Conservation (phyloP, 768 basidiomycete genomes). For the Psilocybe azurescens region DNA sequence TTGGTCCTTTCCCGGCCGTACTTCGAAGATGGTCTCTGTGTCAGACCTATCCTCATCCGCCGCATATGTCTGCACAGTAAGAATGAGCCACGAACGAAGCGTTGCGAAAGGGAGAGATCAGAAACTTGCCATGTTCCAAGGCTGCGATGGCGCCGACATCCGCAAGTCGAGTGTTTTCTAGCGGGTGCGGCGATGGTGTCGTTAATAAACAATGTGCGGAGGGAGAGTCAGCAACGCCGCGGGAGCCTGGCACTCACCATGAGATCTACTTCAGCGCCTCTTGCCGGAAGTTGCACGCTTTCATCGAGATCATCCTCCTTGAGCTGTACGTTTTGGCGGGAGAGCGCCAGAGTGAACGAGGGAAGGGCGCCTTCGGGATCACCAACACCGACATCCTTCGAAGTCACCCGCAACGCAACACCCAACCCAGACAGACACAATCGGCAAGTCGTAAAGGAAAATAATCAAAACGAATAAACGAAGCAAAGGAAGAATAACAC, state of each 20-base stretch:
- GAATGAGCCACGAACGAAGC: neutral
- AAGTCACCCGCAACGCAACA: constrained; percentile 4
- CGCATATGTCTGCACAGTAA: constrained; percentile 8
- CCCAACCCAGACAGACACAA: constrained; percentile 4
- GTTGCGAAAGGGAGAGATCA: neutral
- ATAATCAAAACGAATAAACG: no score
- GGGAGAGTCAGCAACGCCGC: neutral
- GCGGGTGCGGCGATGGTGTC: neutral
- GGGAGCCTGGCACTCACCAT: constrained; percentile 12
- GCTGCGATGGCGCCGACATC: neutral
- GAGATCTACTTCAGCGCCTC: constrained; percentile 15
- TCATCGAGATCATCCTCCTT: neutral
- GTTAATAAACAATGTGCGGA: neutral
- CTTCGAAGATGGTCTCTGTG: constrained; percentile 25
- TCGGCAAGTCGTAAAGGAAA: neutral
- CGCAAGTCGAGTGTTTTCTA: constrained; percentile 24
- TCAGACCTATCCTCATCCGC: constrained; percentile 23
- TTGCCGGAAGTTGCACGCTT: neutral
- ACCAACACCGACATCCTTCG: constrained; percentile 8
- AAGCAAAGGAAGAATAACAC: neutral
- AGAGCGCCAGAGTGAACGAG: constrained; percentile 24
- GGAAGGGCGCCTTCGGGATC: constrained; percentile 23
- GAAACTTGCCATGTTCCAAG: constrained; percentile 17
- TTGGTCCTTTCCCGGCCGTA: constrained; percentile 4
- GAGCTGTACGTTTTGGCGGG: constrained; percentile 6